Conservation (phyloP, 2,329 filamentous ascomycete genomes). For the Calonectria leucothoes region DNA sequence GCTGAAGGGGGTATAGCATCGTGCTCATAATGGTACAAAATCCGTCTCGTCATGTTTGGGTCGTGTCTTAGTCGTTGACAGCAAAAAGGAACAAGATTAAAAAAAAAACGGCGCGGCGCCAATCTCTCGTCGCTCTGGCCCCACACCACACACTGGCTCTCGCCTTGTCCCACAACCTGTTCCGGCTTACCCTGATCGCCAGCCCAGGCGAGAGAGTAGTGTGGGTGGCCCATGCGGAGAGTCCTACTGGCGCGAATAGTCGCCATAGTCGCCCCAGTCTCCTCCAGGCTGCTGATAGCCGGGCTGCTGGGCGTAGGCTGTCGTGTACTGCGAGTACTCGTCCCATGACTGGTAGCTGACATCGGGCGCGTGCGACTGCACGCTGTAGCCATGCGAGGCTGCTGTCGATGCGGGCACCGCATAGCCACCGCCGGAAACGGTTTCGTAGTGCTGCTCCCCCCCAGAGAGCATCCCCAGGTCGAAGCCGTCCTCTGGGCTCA, state of each 20-base stretch:
- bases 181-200: background rate
- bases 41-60: slow-evolving; percentile 5
- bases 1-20: slow-evolving; percentile 15
- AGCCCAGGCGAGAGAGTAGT: background rate
- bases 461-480: slow-evolving; percentile 32
- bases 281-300: slow-evolving; percentile 26
- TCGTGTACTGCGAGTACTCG: slow-evolving; percentile 32
- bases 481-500: slow-evolving; percentile 47
- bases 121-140: background rate
- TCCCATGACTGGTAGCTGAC: slow-evolving; percentile 33
- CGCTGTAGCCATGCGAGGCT: slow-evolving; percentile 29
- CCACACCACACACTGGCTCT: background rate
- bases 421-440: slow-evolving; percentile 33
- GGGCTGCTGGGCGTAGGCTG: slow-evolving; percentile 33
- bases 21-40: background rate
- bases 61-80: background rate
- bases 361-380: slow-evolving; percentile 25
- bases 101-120: background rate
- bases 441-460: slow-evolving; percentile 26
- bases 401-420: slow-evolving; percentile 31
- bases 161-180: background rate
- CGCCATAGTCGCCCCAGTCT: slow-evolving; percentile 35
- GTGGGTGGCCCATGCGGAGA: slow-evolving; percentile 31
- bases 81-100: background rate
- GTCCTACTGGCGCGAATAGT: slow-evolving; percentile 35